A percentile compares a stretch with the other conserved stretches of the same genome.
Conservation (phyloP, 108 stramenopile species). For the Nitzschia putrida region DNA sequence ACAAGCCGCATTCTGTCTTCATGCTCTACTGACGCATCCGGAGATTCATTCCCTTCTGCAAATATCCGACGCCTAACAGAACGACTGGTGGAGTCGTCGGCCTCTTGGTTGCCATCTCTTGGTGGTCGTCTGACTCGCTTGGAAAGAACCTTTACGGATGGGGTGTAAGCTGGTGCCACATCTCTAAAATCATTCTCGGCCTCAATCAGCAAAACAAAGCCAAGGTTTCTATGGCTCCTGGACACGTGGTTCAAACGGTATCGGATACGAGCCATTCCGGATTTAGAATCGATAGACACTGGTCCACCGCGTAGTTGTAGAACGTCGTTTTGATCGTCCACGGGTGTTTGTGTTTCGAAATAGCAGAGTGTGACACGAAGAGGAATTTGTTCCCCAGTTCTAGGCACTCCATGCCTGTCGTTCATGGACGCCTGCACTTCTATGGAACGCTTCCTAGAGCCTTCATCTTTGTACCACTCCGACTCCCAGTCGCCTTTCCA, state of each 20-base stretch:
- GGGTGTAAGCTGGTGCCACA: constrained; percentile 67
- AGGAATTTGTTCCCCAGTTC: constrained; percentile 38
- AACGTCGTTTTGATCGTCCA: constrained; percentile 70
- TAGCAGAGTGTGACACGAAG: constrained; percentile 43
- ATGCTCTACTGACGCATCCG: constrained; percentile 6
- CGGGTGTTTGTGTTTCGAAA: constrained; percentile 29
- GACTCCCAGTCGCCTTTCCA: constrained; percentile 46
- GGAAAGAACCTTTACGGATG: constrained; percentile 76
- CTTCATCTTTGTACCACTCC: constrained; percentile 91
- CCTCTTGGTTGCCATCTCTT: neutral
- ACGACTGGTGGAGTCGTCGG: constrained; percentile 11
- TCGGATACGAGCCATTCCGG: constrained; percentile 45
- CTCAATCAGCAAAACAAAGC: constrained; percentile 64
- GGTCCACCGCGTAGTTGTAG: constrained; percentile 47
- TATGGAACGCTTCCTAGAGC: constrained; percentile 85
- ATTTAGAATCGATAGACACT: constrained; percentile 31
- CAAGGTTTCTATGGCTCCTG: constrained; percentile 85
- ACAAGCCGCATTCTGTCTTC: constrained; percentile 28
- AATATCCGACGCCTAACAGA: neutral
- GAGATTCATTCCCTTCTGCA: neutral
- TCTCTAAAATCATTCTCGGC: constrained; percentile 58
- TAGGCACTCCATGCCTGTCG: constrained; percentile 45
- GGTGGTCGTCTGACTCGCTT: constrained; percentile 73
- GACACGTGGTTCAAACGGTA: constrained; percentile 88
- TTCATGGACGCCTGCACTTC: constrained; percentile 56